These are phyloP conservation scores for Sordaria brevicollis DNA, from an alignment of 495 filamentous ascomycete genomes.

Conservation along the genomic window DNA sequence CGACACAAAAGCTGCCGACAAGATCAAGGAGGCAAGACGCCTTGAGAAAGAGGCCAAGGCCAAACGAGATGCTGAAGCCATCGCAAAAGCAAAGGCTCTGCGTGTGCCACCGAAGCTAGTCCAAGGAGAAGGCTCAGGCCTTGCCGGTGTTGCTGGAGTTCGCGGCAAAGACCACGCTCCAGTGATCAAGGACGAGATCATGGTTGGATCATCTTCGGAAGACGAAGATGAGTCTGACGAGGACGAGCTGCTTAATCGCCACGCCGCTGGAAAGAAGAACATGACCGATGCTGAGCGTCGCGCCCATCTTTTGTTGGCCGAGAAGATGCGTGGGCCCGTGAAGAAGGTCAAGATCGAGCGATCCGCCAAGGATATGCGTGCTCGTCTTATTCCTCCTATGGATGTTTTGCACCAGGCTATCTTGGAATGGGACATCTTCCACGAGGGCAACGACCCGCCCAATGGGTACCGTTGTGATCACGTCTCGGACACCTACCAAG, in stretches of 20 bases:
- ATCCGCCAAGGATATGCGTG: conserved; percentile 85
- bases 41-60: conserved; percentile 65
- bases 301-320: conserved; percentile 33
- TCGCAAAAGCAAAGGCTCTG: conserved; percentile 54
- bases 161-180: conserved; percentile 61
- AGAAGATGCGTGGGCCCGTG: conserved; percentile 52
- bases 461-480: conserved; percentile 57
- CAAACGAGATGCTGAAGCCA: conserved; percentile 55
- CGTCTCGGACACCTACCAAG: conserved; percentile 66
- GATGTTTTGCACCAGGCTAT: conserved; percentile 74
- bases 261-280: conserved; percentile 33
- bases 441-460: conserved; percentile 74
- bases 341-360: conserved; percentile 68
- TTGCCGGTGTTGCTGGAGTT: conserved; percentile 60
- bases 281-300: conserved; percentile 44
- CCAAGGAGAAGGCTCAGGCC: conserved; percentile 65
- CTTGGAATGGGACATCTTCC: conserved; percentile 88
- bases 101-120: conserved; percentile 47
- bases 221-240: conserved; percentile 52
- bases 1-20: conserved; percentile 21
- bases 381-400: conserved; percentile 81
- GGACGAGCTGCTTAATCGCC: conserved; percentile 31
- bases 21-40: conserved; percentile 58
- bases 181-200: conserved; percentile 64
- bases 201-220: conserved; percentile 79